phyloP scores from a whole-genome alignment of 495 filamentous ascomycete species.

The Rhypophila decipiens region DNA sequence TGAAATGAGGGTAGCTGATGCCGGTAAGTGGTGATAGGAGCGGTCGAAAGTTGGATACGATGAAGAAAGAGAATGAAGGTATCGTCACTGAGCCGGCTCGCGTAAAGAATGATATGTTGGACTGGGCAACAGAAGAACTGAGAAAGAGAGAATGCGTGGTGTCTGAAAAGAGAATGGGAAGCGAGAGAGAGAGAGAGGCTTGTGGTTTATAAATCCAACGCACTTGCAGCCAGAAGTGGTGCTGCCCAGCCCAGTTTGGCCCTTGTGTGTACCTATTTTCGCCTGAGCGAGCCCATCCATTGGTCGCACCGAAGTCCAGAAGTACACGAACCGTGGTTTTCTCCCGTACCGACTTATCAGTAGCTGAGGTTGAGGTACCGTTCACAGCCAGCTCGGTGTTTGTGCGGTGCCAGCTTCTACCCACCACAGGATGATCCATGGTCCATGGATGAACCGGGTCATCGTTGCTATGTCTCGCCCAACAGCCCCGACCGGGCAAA shows the following conservation, averaged over 20 bases:
- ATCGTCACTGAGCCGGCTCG: slow-evolving; percentile 6
- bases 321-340: not conserved
- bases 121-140: not conserved
- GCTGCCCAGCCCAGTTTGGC: not conserved
- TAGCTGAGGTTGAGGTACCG: not conserved
- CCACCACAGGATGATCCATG: not conserved
- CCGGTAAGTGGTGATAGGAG: not conserved
- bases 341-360: not conserved
- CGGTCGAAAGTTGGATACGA: not conserved
- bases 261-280: too few relatives aligned
- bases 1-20: not conserved
- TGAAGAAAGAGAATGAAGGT: slow-evolving; percentile 1
- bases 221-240: not conserved
- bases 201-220: not conserved
- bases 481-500: too few relatives aligned
- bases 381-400: not conserved
- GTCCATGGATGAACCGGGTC: too few relatives aligned
- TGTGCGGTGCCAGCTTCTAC: not conserved
- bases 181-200: not conserved
- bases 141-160: not conserved
- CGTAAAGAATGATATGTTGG: not conserved
- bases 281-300: too few relatives aligned
- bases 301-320: too few relatives aligned
- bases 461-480: too few relatives aligned
- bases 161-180: not conserved